Base-by-base conservation (phyloP, 2,329 filamentous ascomycete species). In the Aciculosporium take region DNA sequence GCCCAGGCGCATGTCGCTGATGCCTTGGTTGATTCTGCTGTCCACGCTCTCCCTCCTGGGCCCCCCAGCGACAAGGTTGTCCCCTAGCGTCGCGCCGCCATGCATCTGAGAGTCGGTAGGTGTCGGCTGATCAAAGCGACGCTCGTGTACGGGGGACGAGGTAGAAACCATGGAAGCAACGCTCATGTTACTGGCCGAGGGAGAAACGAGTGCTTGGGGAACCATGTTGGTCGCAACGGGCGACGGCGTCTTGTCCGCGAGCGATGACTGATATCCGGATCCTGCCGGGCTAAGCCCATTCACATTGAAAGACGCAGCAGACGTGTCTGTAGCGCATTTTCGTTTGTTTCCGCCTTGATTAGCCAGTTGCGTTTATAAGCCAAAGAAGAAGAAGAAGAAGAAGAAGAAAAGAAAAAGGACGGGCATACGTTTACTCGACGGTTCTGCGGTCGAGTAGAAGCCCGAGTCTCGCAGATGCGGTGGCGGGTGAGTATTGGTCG, bases 21-120 rank as follows among this genome's bases (percentile, higher is more conserved):
- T 79, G 34, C 72, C 73, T 48, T 78, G 75, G 53, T 84, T 84
- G 56, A 88, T 79, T 47, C 82, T 74, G 58, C 82, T 86, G 58
- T 88, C 83, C 4, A 88, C 80, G 51, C 83, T 88, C 61, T 85
- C 84, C 40, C 84, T 74, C 35, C 48, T 44, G 81, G 72, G 37
- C 13, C 49, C 44, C 18, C 79, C 69, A 2, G 62, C 54, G 21
- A 63, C 57, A 37, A 60, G 57, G 24, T 60, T 57, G 23, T 63
- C 54, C 21, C 54, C 59, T 44, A 60, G 45, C 4, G 55, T 54
- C 32, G 56, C 51, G 20, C 55, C 53, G 20, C 48, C 55, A 4
- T 52, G 48, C 38, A 48, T 46, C 17, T 51, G 51, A 9, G 55
- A 56, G 35, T 65, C 59, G 44, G 60, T 57, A 29, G 55, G 62